These are phyloP conservation scores for Thermoascus crustaceus DNA, from an alignment of 2,329 filamentous ascomycete species.

Conservation along the genomic window DNA sequence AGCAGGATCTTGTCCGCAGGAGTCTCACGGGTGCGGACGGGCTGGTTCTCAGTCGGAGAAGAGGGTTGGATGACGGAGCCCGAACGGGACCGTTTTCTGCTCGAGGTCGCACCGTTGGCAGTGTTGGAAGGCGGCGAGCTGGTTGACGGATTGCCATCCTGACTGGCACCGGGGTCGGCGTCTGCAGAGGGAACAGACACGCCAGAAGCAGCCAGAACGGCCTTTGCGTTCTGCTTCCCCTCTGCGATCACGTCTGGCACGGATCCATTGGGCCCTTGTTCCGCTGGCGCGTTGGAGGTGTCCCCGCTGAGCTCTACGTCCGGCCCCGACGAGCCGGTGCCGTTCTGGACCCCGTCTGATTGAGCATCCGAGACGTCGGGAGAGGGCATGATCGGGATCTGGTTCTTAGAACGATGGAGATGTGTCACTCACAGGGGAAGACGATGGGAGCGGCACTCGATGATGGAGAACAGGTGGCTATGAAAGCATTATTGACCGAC, in stretches of 20 bases:
- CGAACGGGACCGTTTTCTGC: slow-evolving; percentile 53
- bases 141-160: slow-evolving; percentile 18
- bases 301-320: slow-evolving; percentile 15
- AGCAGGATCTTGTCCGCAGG: slow-evolving; percentile 45
- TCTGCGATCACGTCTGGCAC: slow-evolving; percentile 43
- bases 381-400: slow-evolving; percentile 33
- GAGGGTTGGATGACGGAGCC: slow-evolving; percentile 45
- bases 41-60: slow-evolving; percentile 20
- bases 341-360: slow-evolving; percentile 16
- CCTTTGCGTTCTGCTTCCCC: slow-evolving; percentile 54
- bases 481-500: slow-evolving; percentile 25
- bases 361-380: slow-evolving; percentile 23
- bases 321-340: slow-evolving; percentile 16
- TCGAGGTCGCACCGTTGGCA: slow-evolving; percentile 43
- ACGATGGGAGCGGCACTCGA: slow-evolving; percentile 15
- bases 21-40: slow-evolving; percentile 33
- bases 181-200: no score
- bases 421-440: slow-evolving; percentile 16
- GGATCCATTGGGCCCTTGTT: slow-evolving; percentile 20
- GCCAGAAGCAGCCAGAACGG: slow-evolving; percentile 48
- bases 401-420: slow-evolving; percentile 1
- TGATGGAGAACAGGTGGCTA: slow-evolving; percentile 18
- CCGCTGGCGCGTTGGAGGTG: slow-evolving; percentile 14
- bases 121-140: slow-evolving; percentile 23
- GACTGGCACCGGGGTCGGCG: no score